Conservation (phyloP, 768 basidiomycete species). For the Sistotremastrum niveocremeum region DNA sequence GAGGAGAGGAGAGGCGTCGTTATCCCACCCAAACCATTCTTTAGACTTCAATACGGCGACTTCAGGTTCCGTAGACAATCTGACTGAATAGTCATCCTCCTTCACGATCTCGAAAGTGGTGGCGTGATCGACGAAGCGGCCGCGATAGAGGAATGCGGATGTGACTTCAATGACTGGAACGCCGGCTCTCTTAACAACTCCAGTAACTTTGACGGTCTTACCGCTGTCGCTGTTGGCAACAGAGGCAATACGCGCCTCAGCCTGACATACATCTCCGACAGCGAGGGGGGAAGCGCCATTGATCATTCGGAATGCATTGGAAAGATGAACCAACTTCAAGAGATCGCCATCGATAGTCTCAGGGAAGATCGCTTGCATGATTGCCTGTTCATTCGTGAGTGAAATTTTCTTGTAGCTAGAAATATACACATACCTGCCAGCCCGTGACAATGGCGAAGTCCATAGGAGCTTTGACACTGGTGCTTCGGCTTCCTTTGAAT, state of each 20-base stretch:
- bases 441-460: conserved; percentile 98
- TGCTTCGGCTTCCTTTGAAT: conserved; percentile 68
- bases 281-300: conserved; percentile 62
- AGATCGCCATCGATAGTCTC: conserved; percentile 83
- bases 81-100: conserved; percentile 78
- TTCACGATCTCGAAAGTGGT: conserved; percentile 92
- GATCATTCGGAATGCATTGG: conserved; percentile 89
- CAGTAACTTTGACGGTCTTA: conserved; percentile 86
- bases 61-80: conserved; percentile 57
- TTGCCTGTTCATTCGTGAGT: conserved; percentile 47
- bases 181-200: conserved; percentile 62
- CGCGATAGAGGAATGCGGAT: conserved; percentile 95
- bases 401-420: neutral
- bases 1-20: conserved; percentile 61
- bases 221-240: conserved; percentile 85
- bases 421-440: conserved; percentile 66
- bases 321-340: conserved; percentile 90
- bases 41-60: conserved; percentile 90
- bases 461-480: conserved; percentile 78
- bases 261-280: conserved; percentile 82
- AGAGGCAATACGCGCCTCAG: conserved; percentile 78
- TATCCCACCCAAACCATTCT: conserved; percentile 96
- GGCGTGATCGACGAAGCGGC: conserved; percentile 83
- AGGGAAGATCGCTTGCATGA: conserved; percentile 98
- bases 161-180: conserved; percentile 84